Evolutionary conservation across 1,139 yeast species (phyloP), one percentile per base, ranked within the genome.

Genomic region (Blastobotrys capitulatus): DNA sequence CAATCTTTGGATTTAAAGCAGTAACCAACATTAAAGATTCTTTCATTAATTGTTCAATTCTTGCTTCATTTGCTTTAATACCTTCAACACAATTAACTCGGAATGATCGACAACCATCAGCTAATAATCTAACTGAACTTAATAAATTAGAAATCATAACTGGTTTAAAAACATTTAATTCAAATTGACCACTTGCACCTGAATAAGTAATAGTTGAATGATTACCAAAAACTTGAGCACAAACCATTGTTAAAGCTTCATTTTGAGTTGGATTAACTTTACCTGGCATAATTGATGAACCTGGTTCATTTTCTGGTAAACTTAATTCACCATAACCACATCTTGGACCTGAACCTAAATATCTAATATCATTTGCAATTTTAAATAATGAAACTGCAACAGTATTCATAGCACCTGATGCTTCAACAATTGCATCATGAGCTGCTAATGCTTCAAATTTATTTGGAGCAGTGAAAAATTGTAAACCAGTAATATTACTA

Each of bases 221-320:
- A 81, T 94, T 92, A 69, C 98, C 98, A 69, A 92, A 86, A 34
- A 92, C 97, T 76, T 92, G 98, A 55, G 95, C 81, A 66, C 96
- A 90, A 54, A 90, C 96, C 96, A 94, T 95, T 57, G 98, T 92
- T 71, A 92, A 76, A 50, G 98, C 98, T 77, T 92, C 98, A 71
- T 90, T 90, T 76, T 92, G 98, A 52, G 98, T 92, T 59, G 98
- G 98, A 78, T 92, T 92, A 57, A 92, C 97, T 76, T 92, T 92
- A 67, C 98, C 98, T 49, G 98, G 98, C 98, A 94, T 92, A 71
- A 92, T 92, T 29, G 97, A 88, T 54, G 97, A 88, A 66, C 98
- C 98, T 52, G 98, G 98, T 74, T 92, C 98, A 70, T 94, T 94
- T 76, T 90, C 98, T 57, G 98, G 98, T 60, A 92, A 77, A 29